These are phyloP conservation scores for Urostyla sp. DNA, from an alignment of 73 alveolate genomes.

Conservation along the genomic window DNA sequence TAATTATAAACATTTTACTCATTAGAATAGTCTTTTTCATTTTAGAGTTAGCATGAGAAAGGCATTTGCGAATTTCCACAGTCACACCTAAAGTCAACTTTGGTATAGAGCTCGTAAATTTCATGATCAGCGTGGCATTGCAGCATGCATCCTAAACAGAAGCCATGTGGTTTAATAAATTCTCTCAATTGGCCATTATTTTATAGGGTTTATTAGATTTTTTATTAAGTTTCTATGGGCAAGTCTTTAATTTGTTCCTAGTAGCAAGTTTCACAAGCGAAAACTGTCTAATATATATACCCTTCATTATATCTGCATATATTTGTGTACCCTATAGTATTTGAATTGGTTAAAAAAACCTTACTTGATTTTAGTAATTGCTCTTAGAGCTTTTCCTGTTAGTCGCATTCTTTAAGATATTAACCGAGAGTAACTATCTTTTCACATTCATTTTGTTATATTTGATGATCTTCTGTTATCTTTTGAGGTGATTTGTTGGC, in stretches of 20 bases:
- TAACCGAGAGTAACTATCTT: not conserved
- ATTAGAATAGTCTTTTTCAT: slow-evolving; percentile 75
- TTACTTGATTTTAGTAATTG: not conserved
- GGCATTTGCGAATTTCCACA: slow-evolving; percentile 84
- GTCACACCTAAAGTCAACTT: slow-evolving; percentile 84
- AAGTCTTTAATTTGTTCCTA: slow-evolving; percentile 8
- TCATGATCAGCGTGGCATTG: slow-evolving; percentile 91
- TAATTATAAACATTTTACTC: slow-evolving; percentile 74
- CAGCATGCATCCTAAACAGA: slow-evolving; percentile 84
- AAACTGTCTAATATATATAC: slow-evolving; percentile 80
- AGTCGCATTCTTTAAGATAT: not conserved
- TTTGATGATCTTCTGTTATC: not conserved
- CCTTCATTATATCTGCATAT: slow-evolving; percentile 80
- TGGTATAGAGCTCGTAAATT: slow-evolving; percentile 71
- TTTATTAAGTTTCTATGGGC: not conserved
- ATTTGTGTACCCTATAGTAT: not conserved
- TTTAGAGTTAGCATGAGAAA: slow-evolving; percentile 61
- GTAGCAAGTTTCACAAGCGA: slow-evolving; percentile 82
- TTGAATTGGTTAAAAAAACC: not conserved
- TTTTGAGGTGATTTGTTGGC: not conserved
- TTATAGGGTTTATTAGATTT: slow-evolving; percentile 27
- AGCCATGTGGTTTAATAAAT: slow-evolving; percentile 64
- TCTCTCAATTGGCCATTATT: not conserved
- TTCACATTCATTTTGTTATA: not conserved
- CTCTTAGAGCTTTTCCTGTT: not conserved